Evolutionary conservation across 2,329 filamentous ascomycete genomes (phyloP), one percentile per base, ranked within the genome.

Genomic region (Beauveria brongniartii): DNA sequence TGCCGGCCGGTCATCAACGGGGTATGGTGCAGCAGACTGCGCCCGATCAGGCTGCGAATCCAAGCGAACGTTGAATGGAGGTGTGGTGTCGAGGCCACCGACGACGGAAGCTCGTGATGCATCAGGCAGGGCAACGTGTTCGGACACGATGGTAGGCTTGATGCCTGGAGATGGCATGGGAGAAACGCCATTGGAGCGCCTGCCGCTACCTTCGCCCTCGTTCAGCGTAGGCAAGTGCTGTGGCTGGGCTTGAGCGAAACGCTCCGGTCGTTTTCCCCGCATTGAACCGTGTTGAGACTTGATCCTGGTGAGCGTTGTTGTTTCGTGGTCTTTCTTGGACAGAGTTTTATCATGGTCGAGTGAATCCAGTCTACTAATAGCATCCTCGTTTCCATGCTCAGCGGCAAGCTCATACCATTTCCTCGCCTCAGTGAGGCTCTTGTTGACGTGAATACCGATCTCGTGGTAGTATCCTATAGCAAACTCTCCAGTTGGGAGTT

Each of bases 381-480:
- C 94, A 74, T 99, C 94, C 67, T 90, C 89, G 74, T 97, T 99
- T 41, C 93, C 94, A 69, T 93, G 91, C 37, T 90, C 88, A 34
- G 92, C 89, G 8, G 94, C 93, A 69, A 91, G 87, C 66, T 89
- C 85, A 71, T 99, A 99, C 94, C 94, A 99, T 65, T 81, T 85
- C 64, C 89, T 82, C 1, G 94, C 93, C 71, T 94, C 90, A 55
- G 85, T 82, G 47, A 97, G 76, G 70, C 93, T 90, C 65, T 91
- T 89, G n/a, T 85, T 83, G 26, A 95, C 89, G 70, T 92, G 87
- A 71, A 99, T 96, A 66, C 94, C 94, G 67, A 99, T 95, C 73
- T 99, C 94, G 71, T 94, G 86, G 76, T 97, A 99, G 74, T 99
- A 99, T 12, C 93, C 93, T 80, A 99, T 85, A 28, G 94, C 94